phyloP scores from a whole-genome alignment of 257 asterid genomes.

The Forsythia suspensa region DNA sequence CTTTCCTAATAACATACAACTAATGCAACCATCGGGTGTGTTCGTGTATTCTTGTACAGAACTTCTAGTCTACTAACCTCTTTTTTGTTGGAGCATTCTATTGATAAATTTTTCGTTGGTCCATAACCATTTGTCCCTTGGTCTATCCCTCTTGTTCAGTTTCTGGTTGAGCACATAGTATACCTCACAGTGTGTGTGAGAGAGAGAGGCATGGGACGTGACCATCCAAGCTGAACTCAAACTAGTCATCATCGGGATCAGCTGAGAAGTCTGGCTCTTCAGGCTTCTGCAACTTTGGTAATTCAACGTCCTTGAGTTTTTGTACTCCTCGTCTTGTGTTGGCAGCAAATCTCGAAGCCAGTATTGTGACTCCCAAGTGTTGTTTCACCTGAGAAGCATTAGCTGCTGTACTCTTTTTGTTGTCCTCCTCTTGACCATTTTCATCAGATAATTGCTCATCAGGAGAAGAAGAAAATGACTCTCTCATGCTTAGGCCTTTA shows the following conservation, averaged over 20 bases:
- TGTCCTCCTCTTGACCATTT: constrained; percentile 29
- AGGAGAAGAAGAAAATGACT: constrained; percentile 39
- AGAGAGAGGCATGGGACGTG: not conserved
- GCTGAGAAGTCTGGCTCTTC: constrained; percentile 81
- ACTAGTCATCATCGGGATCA: constrained; percentile 64
- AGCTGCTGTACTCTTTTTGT: not conserved
- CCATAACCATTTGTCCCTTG: not conserved
- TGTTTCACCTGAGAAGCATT: constrained; percentile 40
- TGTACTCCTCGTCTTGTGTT: constrained; percentile 73
- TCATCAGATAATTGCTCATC: constrained; percentile 29
- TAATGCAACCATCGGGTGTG: not conserved
- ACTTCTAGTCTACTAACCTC: constrained; percentile 9
- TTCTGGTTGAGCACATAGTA: not conserved
- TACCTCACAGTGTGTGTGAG: not conserved
- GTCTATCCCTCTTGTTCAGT: not conserved
- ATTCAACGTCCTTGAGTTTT: constrained; percentile 51
- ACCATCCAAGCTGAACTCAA: not conserved
- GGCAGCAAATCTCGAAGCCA: constrained; percentile 78
- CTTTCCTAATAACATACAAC: constrained; percentile 1
- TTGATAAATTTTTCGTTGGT: not conserved
- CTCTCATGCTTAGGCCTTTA: constrained; percentile 42
- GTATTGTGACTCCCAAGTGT: constrained; percentile 57
- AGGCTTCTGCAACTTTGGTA: constrained; percentile 67
- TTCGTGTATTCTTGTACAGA: constrained; percentile 20
- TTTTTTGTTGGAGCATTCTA: not conserved